These are phyloP conservation scores for bread wheat (Triticum aestivum) DNA, from an alignment of 176 grass and related monocot genomes.

Conservation along the genomic window IWGSC_CS_RefSeq_v2.1 NC_057802.1:488844362-488844861, in stretches of 20 bases:
- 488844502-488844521: not conserved
- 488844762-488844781: not conserved
- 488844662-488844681: not conserved
- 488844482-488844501: not conserved
- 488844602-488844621: slow-evolving; percentile 3
- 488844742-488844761: not conserved
- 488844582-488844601: not conserved
- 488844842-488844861: not conserved
- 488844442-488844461: not conserved
- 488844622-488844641: not conserved
- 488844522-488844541: not conserved
- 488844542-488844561: not conserved
- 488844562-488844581: not conserved
- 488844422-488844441: not conserved
- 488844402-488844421: slow-evolving; percentile 24
- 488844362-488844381: slow-evolving; percentile 18
- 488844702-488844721: not conserved
- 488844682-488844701: slow-evolving; percentile 1
- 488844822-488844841: slow-evolving; percentile 22
- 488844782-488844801: slow-evolving; percentile 13
- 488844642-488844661: not conserved
- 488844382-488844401: not conserved
- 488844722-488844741: not conserved
- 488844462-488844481: not conserved
- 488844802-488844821: slow-evolving; percentile 15